Evolutionary conservation across 2,329 filamentous ascomycete genomes (phyloP).

Genomic region (Pseudogymnoascus sp.): DNA sequence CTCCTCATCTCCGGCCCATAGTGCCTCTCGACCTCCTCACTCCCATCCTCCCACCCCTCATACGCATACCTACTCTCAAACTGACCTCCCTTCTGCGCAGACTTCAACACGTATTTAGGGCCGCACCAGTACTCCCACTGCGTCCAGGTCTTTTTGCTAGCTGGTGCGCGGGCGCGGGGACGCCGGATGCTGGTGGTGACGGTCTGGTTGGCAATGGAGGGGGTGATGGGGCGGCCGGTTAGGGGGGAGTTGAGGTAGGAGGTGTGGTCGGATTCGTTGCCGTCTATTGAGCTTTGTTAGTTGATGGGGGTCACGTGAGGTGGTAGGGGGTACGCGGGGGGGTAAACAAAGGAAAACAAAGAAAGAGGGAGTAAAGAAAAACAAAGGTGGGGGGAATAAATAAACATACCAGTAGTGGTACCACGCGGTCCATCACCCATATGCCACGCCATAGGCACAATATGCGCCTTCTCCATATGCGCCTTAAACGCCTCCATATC

Average conservation of each 20-base stretch:
- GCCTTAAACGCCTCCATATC: conserved; percentile 31
- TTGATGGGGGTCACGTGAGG: neutral
- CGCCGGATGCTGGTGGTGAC: conserved; percentile 34
- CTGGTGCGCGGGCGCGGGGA: neutral
- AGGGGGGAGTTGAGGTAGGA: conserved; percentile 29
- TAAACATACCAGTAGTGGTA: conserved; percentile 20
- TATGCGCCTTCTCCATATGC: conserved; percentile 47
- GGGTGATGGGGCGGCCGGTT: conserved; percentile 48
- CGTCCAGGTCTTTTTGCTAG: neutral
- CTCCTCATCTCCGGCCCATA: neutral
- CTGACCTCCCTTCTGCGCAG: neutral
- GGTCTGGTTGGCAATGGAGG: conserved; percentile 43
- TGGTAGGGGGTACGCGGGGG: neutral
- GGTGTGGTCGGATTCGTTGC: conserved; percentile 6
- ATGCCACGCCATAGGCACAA: conserved; percentile 47
- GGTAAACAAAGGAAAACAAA: neutral
- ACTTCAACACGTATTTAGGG: neutral
- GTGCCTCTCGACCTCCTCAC: neutral
- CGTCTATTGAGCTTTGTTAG: conserved; percentile 13
- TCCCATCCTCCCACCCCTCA: neutral
- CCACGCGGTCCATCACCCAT: conserved; percentile 50
- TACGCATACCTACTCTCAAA: neutral
- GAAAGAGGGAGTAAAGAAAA: neutral
- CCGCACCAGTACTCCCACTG: neutral
- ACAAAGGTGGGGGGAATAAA: neutral